Base-by-base conservation (phyloP, 1,284 basidiomycete genomes). In the Coniferiporia weirii region DNA sequence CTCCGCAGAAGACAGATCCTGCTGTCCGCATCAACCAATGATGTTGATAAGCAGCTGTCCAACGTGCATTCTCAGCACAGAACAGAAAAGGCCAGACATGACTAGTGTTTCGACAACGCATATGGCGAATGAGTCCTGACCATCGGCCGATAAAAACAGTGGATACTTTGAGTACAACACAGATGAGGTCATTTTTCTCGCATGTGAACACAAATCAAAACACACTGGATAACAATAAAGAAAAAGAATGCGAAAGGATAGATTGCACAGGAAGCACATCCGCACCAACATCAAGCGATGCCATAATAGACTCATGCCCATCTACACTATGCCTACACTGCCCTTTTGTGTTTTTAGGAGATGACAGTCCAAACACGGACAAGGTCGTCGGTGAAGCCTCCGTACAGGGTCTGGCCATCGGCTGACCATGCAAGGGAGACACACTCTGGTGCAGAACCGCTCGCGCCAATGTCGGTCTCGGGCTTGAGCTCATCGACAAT, bases 401-500 rank as follows among this genome's bases (percentile, higher is more conserved):
- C 93, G 73, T 97, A 98, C 66, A 99, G 83, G 59, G 94, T 97
- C 79, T 96, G 93, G 64, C 96, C 96, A 75, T 98, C 96, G 62
- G 96, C 88, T 62, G 95, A 98, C 97, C 97, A 99, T 66, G 97
- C 93, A 69, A 99, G 93, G 59, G 95, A 98, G 59, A 95, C 91
- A 76, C 93, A 96, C 79, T 98, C 93, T 51, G 97, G 95, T 70
- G 93, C 91, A 70, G 87, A 84, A 56, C 89, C 84, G 67, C 88
- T 87, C 67, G 88, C 86, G 66, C 84, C 81, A 64, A 89, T 82
- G 69, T 91, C 89, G 61, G 84, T 82, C 69, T 94, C 90, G 63
- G 94, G 93, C 78, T 92, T 94, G 81, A 99, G 91, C 80, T 99
- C 95, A 71, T 98, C 97, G 65, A 99, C 96, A 73, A 99, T 98